Evolutionary conservation across 2,329 filamentous ascomycete genomes (phyloP), one percentile per base, ranked within the genome.

Genomic region (Mariannaea sp.): DNA sequence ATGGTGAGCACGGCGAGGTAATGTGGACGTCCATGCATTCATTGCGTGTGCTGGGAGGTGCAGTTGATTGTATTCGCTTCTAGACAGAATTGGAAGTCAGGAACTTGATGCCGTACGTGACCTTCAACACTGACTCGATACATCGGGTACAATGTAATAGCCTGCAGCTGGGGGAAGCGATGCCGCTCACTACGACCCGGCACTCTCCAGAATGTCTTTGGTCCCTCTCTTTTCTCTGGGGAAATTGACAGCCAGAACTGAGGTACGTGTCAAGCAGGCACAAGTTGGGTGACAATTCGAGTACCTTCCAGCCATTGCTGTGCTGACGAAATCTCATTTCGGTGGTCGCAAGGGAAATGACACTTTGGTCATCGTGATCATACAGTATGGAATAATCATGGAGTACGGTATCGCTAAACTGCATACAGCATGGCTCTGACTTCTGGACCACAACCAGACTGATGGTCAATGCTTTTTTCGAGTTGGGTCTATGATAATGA

Each of bases 291-390:
- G 56, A 49, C 35, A 36, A 29, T 65, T 65, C 62, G 54, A 65
- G 62, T 57, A 62, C 47, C 53, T 65, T 65, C 62, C 47, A 56
- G 13, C 27, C 17, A 36, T 19, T 20, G 12, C 52, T 46, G 30
- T 29, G 41, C 52, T 46, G 47, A 51, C 52, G 52, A 55, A n/a
- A 49, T 45, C 44, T 54, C 51, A 54, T 54, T 49, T 49, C 46
- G 53, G 45, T 59, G 56, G 60, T 57, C 51, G 54, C 52, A 47
- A 56, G 62, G 36, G 62, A 64, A 65, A 65, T 64, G 60, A 63
- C 55, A 58, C 59, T 50, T 57, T 65, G 49, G 55, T 54, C 65
- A 63, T 54, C 63, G 63, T 65, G 63, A 65, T 50, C 61, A 56
- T 49, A 62, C 63, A 32, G 63, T 66, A 33, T 42, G 56, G 45